Evolutionary conservation across 306 rosid genomes (phyloP).

Genomic region (Fragaria iinumae): DNA sequence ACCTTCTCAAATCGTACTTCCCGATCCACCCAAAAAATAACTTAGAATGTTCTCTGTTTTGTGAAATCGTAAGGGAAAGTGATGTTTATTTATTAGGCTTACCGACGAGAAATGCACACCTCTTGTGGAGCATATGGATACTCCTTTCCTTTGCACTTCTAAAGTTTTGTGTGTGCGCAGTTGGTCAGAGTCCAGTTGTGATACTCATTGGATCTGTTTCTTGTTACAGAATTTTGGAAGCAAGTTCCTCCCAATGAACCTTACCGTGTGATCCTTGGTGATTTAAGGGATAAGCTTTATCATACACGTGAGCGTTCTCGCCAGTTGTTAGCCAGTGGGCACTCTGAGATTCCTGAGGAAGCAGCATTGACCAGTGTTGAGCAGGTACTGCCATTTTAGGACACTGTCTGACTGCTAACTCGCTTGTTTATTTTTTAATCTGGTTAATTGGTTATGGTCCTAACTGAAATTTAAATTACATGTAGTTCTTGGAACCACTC

Average conservation of each 20-base stretch:
- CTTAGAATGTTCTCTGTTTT: background rate
- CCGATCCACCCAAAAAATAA: background rate
- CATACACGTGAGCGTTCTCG: constrained; percentile 96
- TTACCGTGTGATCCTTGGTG: constrained; percentile 90
- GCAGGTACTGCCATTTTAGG: constrained; percentile 47
- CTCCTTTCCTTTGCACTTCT: background rate
- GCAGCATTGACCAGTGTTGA: constrained; percentile 78
- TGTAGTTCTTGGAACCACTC: constrained; percentile 91
- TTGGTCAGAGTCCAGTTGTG: background rate
- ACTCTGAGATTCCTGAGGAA: constrained; percentile 92
- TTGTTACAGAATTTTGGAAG: constrained; percentile 84
- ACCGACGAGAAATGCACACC: background rate
- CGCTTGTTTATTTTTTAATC: background rate
- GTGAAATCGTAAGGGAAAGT: background rate
- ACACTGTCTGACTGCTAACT: background rate
- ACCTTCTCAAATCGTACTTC: background rate
- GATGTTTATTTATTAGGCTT: background rate
- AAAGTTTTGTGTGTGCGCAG: background rate
- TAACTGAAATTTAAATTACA: constrained; percentile 33
- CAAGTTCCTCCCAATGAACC: constrained; percentile 84
- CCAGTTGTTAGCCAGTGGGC: constrained; percentile 70
- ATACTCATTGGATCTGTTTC: constrained; percentile 20
- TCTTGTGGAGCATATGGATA: background rate
- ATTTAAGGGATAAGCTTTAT: constrained; percentile 91
- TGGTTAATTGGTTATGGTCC: constrained; percentile 10